phyloP scores from a whole-genome alignment of 768 basidiomycete species.

The Mycena latifolia region DNA sequence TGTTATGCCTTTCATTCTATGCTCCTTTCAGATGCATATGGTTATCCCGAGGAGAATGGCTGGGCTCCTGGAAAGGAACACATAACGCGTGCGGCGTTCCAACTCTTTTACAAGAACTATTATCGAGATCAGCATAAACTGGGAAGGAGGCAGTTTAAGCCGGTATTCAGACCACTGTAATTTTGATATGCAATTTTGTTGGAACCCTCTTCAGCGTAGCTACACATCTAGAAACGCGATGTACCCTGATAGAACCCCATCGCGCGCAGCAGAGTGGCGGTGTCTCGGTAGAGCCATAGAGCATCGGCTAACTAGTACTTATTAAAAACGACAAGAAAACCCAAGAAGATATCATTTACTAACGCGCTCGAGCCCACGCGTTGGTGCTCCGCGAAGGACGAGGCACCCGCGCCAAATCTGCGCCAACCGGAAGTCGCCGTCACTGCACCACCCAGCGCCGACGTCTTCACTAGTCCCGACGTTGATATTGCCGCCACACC shows the following conservation, averaged over 20 bases:
- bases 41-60: conserved; percentile 19
- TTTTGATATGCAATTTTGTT: neutral
- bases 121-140: conserved; percentile 33
- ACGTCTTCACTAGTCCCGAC: no score
- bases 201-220: neutral
- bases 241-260: neutral
- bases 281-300: neutral
- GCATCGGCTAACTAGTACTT: neutral
- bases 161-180: conserved; percentile 13
- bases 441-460: no score
- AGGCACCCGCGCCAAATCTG: no score
- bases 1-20: conserved; percentile 35
- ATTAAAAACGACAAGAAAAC: no score
- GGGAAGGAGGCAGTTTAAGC: conserved; percentile 23
- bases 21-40: conserved; percentile 27
- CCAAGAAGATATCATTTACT: no score
- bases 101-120: conserved; percentile 33
- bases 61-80: conserved; percentile 25
- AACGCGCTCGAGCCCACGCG: no score
- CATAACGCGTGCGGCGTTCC: conserved; percentile 33
- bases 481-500: no score
- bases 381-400: no score
- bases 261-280: no score
- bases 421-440: no score
- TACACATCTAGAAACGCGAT: neutral